Evolutionary conservation across 768 basidiomycete genomes (phyloP), one percentile per base, ranked within the genome.

Genomic region (Psilocybe azurescens): DNA sequence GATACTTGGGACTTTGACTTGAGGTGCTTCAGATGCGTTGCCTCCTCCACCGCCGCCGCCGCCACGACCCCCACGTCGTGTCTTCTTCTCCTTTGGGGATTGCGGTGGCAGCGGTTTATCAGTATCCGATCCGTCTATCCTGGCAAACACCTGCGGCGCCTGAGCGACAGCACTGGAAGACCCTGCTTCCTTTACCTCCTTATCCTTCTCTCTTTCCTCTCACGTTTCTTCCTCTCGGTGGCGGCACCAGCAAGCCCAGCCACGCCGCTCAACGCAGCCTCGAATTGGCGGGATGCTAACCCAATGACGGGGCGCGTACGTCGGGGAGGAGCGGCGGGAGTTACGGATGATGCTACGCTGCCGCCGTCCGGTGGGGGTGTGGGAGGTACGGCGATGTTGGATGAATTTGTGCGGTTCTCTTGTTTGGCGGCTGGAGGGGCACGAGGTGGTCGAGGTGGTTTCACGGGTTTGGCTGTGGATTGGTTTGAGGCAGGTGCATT

Each of bases 231-330:
- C 56, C 70, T 72, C 66, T 67, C 74, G 38, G 65, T 72, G 47
- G 69, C 73, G 11, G 69, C 67, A 36, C 60, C 65, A 28, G 74
- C 73, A n/a, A 79, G 72, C 3, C 86, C 85, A 5, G 86, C 87
- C 0, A 86, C 85, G 0, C 88, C 86, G 59, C 74, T 90, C 30
- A 93, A 73, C 7, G 91, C 91, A 6, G 86, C 89, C 66, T 91
- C 89, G 56, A 93, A 88, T 13, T 91, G 88, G 11, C 90, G 80
- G 3, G 85, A 86, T 0, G 81, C 87, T 7, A 89, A 70, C 0
- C 89, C 89, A 33, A 91, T 74, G 9, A 89, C 78, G 1, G 89
- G 88, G 5, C 89, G 83, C 4, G 72, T 65, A 33, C 86, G 80
- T 24, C 84, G 81, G 2, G 78, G 56, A 11, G 70, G 69, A n/a